These are phyloP conservation scores for Debaryomyces udenii DNA, from an alignment of 1,139 yeast species.

Conservation along the genomic window DNA sequence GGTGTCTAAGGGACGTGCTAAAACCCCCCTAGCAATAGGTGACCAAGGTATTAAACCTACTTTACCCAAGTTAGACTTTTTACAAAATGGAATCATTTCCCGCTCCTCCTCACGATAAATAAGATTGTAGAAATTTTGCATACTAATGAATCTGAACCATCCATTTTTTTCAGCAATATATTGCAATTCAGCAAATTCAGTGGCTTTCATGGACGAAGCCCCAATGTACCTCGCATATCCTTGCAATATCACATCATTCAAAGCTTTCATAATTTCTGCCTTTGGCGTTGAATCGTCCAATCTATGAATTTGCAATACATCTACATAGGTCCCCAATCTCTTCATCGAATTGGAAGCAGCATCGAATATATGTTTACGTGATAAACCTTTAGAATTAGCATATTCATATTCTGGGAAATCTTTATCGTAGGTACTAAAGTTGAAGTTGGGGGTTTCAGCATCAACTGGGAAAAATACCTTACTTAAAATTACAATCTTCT, in stretches of 20 bases:
- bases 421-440: slow-evolving; percentile 8
- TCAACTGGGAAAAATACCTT: slow-evolving; percentile 31
- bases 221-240: slow-evolving; percentile 59
- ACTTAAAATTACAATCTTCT: slow-evolving; percentile 39
- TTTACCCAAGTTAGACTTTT: slow-evolving; percentile 34
- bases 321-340: slow-evolving; percentile 56
- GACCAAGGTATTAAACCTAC: slow-evolving; percentile 58
- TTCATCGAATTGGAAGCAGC: slow-evolving; percentile 51
- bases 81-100: slow-evolving; percentile 59
- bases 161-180: slow-evolving; percentile 51
- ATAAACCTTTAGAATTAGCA: slow-evolving; percentile 40
- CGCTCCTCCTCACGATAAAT: slow-evolving; percentile 62
- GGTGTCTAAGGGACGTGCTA: slow-evolving; percentile 40
- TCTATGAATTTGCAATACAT: slow-evolving; percentile 55
- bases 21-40: slow-evolving; percentile 50
- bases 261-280: slow-evolving; percentile 56
- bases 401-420: slow-evolving; percentile 19
- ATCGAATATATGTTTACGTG: slow-evolving; percentile 58
- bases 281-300: slow-evolving; percentile 46
- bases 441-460: slow-evolving; percentile 14
- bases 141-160: slow-evolving; percentile 59
- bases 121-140: slow-evolving; percentile 62
- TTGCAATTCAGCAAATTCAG: slow-evolving; percentile 54
- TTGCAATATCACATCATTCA: slow-evolving; percentile 51
- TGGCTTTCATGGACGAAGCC: slow-evolving; percentile 58